Percentiles rank a stretch among this genome's conserved stretches.
These are phyloP conservation scores for Paraconiothyrium sp. DNA, from an alignment of 2,329 filamentous ascomycete species.

Conservation along the genomic window DNA sequence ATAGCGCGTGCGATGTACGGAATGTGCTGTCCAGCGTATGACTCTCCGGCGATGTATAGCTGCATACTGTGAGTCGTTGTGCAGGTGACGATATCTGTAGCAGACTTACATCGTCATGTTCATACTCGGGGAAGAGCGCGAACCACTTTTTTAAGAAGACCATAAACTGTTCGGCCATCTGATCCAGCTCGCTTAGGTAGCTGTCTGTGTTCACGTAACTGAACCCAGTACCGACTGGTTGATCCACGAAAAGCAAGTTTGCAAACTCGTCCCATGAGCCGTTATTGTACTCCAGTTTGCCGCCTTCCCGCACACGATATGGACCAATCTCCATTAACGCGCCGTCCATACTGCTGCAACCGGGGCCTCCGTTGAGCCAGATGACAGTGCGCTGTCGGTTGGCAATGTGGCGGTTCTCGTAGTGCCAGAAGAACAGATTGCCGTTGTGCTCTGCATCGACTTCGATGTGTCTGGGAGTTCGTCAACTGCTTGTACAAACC, in stretches of 20 bases:
- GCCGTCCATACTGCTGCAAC: constrained; percentile 97
- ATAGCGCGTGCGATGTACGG: constrained; percentile 96
- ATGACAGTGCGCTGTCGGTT: constrained; percentile 90
- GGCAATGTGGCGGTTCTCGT: constrained; percentile 93
- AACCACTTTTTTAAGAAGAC: constrained; percentile 93
- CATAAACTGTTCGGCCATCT: constrained; percentile 91
- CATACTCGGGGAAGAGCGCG: constrained; percentile 87
- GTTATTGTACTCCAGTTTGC: constrained; percentile 80
- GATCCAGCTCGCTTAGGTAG: constrained; percentile 82
- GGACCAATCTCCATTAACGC: constrained; percentile 96
- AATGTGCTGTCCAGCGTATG: constrained; percentile 95
- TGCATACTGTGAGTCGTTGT: constrained; percentile 53
- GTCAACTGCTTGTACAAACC: constrained; percentile 18
- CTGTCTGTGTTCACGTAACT: constrained; percentile 93
- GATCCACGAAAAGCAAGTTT: constrained; percentile 95
- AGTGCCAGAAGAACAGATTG: constrained; percentile 99
- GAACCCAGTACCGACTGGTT: constrained; percentile 94
- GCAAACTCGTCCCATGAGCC: constrained; percentile 99
- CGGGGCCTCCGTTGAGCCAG: constrained; percentile 96
- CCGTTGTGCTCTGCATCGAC: constrained; percentile 85
- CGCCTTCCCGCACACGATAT: constrained; percentile 81
- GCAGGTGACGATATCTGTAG: background rate
- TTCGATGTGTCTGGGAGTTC: constrained; percentile 79
- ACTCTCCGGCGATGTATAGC: constrained; percentile 96
- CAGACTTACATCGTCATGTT: constrained; percentile 83